These are phyloP conservation scores for Rhodofomes roseus DNA, from an alignment of 1,284 basidiomycete species.

Conservation along the genomic window DNA sequence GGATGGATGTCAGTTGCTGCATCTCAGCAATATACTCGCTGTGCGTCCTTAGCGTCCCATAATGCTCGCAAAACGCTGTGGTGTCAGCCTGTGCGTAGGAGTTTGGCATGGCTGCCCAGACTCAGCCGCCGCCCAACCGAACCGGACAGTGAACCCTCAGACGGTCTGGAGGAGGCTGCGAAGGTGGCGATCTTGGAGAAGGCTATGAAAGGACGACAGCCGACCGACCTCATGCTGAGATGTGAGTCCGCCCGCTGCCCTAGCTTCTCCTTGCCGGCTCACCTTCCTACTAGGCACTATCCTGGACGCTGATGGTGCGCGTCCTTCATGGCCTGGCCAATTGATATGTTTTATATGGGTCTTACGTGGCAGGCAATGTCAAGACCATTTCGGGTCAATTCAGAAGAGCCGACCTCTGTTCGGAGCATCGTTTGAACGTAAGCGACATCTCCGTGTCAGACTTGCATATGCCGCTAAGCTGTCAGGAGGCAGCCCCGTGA, in stretches of 20 bases:
- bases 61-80: neutral
- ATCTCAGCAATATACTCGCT: neutral
- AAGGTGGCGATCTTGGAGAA: conserved; percentile 74
- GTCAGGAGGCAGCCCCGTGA: conserved; percentile 75
- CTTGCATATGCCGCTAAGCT: conserved; percentile 8
- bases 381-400: conserved; percentile 90
- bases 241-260: conserved; percentile 46
- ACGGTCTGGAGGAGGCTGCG: conserved; percentile 63
- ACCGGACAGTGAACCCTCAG: conserved; percentile 28
- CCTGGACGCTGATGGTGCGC: conserved; percentile 73
- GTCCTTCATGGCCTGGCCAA: conserved; percentile 7
- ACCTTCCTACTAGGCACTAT: conserved; percentile 63
- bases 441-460: conserved; percentile 12
- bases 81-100: neutral
- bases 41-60: neutral
- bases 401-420: conserved; percentile 85
- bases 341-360: neutral
- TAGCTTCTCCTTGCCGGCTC: conserved; percentile 10
- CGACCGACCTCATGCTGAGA: conserved; percentile 77
- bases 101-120: conserved; percentile 26
- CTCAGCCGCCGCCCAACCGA: conserved; percentile 16
- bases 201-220: conserved; percentile 76
- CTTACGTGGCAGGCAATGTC: conserved; percentile 65
- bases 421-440: conserved; percentile 87
- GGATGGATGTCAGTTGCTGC: neutral